Evolutionary conservation across 108 stramenopile species (phyloP), one percentile per base, ranked within the genome.

Genomic region (Cylindrotheca closterium): DNA sequence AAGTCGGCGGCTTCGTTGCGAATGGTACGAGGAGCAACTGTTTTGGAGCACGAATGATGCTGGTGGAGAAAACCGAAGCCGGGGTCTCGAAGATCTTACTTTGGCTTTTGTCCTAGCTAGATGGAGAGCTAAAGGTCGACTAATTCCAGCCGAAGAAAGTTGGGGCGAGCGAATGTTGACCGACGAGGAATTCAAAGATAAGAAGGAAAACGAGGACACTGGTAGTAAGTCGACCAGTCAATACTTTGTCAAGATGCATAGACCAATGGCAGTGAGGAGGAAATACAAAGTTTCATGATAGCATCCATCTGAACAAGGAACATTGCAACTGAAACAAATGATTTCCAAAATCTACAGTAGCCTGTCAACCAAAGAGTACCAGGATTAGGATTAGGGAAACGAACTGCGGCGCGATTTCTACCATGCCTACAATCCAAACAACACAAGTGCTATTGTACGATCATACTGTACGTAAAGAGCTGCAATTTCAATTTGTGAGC

Each of bases 1-100:
- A 58, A 47, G 80, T 65, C 23, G 75, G 57, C 17, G 55, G 68
- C 45, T 82, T 22, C 86, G 86, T 22, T 91, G 89, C 48, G 81
- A 84, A 74, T 84, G 87, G 85, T 87, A 84, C 50, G 82, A 91
- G 58, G 89, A 91, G 56, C 84, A 88, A 47, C 30, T 79, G 8
- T 63, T 72, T 60, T 91, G 89, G 89, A 77, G 84, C 19, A 77
- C 75, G 25, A 47, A 61, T 23, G 30, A 57, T 22, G 53, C 52
- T 3, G n/a, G n/a, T n/a, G 37, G n/a, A 24, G 48, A 51, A 19
- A 2, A 29, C 12, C 4, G 18, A 2, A 61, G 30, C 30, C 60
- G 60, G 5, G 19, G 50, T 42, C 59, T 74, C 79, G 86, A 87
- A 66, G 83, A 84, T 57, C 64, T 87, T 54, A 87, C 80, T 62